Conservation (phyloP, 441 rosid genomes). For the Populus hybrid region DNA sequence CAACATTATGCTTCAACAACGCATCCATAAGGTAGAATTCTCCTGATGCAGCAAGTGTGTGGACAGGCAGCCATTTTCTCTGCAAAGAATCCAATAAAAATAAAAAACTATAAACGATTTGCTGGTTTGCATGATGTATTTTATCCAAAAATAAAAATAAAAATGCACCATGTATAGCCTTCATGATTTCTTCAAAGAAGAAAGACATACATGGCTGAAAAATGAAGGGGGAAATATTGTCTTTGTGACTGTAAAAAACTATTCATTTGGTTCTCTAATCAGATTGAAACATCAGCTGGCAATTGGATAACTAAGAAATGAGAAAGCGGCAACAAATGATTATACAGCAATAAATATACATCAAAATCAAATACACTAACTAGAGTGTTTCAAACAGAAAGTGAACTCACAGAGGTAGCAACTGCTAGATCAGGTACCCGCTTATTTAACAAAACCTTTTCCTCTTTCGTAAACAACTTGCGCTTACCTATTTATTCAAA, state of each 20-base stretch:
- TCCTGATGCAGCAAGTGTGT: conserved; percentile 84
- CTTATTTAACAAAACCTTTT: conserved; percentile 67
- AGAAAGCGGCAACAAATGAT: not conserved
- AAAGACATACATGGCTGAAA: not conserved
- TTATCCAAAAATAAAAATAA: not conserved
- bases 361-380: not conserved
- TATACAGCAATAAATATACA: not conserved
- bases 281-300: not conserved
- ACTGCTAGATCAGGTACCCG: conserved; percentile 59
- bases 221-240: not conserved
- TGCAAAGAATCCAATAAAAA: conserved; percentile 26
- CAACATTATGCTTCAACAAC: conserved; percentile 72
- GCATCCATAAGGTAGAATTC: conserved; percentile 72
- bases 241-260: not conserved
- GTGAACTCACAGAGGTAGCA: conserved; percentile 74
- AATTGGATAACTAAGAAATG: too few relatives aligned
- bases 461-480: conserved; percentile 72
- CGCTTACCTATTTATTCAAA: conserved; percentile 43
- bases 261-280: not conserved
- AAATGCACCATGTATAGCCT: not conserved
- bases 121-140: not conserved
- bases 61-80: conserved; percentile 90
- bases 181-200: not conserved
- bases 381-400: not conserved
- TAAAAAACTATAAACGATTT: conserved; percentile 3